Evolutionary conservation across 306 rosid genomes (phyloP).

Genomic region (Vigna reflexopilosa): DNA sequence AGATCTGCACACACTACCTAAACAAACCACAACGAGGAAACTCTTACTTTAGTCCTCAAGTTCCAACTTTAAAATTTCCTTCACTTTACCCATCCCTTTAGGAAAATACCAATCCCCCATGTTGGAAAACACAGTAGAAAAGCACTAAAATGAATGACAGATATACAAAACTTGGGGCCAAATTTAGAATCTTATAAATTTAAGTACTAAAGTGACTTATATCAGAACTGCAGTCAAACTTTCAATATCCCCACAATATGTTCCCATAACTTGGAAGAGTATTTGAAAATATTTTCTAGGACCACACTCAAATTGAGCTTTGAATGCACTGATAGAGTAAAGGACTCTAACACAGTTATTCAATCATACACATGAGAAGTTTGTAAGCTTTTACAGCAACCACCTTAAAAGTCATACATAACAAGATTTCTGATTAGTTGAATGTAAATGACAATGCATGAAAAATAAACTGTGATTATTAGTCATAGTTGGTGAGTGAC

Average conservation of each 20-base stretch:
- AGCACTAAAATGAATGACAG: not conserved
- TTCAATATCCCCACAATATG: not conserved
- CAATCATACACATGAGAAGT: not conserved
- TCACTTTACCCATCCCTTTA: not conserved
- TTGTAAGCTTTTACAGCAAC: not conserved
- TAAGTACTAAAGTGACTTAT: not conserved
- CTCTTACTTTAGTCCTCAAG: not conserved
- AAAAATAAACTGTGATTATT: not conserved
- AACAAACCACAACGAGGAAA: conserved; percentile 13
- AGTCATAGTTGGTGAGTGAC: conserved; percentile 40
- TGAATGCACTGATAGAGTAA: not conserved
- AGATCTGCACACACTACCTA: not conserved
- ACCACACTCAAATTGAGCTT: not conserved
- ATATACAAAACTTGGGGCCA: not conserved
- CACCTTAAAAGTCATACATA: not conserved
- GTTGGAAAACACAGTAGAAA: not conserved
- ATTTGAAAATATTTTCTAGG: not conserved
- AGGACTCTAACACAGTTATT: not conserved
- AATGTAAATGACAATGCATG: too few species aligned
- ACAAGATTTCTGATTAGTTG: not conserved
- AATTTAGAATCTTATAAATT: not conserved
- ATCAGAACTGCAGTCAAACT: not conserved
- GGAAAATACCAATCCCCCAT: not conserved
- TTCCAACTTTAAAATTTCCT: not conserved
- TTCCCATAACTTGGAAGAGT: not conserved